Base-by-base conservation (phyloP, 257 asterid genomes). In the Solanum habrochaites region DNA sequence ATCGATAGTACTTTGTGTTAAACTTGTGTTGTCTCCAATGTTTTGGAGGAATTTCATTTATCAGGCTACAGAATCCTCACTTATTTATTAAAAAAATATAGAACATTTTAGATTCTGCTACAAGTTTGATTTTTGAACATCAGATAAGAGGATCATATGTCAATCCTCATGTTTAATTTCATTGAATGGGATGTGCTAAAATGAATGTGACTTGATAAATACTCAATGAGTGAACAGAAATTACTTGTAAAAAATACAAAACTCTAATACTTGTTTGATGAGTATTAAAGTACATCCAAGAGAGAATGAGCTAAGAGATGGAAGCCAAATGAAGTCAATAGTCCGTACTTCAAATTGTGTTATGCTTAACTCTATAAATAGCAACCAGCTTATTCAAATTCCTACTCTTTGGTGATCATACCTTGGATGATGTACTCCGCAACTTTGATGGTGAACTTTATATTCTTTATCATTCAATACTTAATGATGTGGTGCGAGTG, bases 401-500 rank as follows among this genome's bases (percentile, higher is more conserved):
- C 88, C 95, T 96, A 88, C 95, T 96, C 83, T 96, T 94, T 70
- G 98, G 97, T 14, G 92, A 92, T 82, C 90, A 89, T 86, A 96
- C 98, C 67, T 88, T 93, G 95, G 98, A 96, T 71, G 98, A 96
- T 82, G 93, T 96, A 43, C 98, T 96, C 82, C 93, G 96, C 88
- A 94, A 94, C 88, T 96, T 96, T 83, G 98, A 94, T 35, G 96
- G 97, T 69, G 95, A 92, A 92, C 97, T 96, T 31, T 96, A 95
- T 47, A 93, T 94, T 87, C 96, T 93, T 11, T 94, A 88, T n/a
- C 80, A 97, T 84, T 91, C 94, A 58, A 88, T 93, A 89, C 91
- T 95, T 78, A 90, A 93, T 81, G 98, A 94, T 91, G 83, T 94
- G 40, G 96, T 94, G 89, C 91, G 98, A 91, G 90, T 95, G 90